Percentiles rank a stretch among this genome's conserved stretches.
Conservation (phyloP, 768 basidiomycete species). For the Lepiota venenata region DNA sequence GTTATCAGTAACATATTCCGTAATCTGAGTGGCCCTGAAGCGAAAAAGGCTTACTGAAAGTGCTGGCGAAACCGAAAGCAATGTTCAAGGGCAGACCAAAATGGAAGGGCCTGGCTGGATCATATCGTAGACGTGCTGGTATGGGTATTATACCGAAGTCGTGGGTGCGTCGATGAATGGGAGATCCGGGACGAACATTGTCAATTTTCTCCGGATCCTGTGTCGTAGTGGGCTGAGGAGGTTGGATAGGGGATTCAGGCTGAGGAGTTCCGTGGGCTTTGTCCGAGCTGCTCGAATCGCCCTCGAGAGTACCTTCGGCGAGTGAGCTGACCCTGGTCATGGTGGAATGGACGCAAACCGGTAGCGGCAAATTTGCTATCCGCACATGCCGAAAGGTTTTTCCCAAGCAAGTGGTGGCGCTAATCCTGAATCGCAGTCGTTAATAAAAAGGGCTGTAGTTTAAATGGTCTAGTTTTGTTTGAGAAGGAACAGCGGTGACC, state of each 20-base stretch:
- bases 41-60: conserved; percentile 38
- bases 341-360: not conserved
- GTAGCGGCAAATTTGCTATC: not conserved
- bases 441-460: too few relatives aligned
- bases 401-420: too few relatives aligned
- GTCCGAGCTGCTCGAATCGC: not conserved
- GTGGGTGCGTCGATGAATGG: conserved; percentile 14
- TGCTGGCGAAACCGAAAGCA: conserved; percentile 60
- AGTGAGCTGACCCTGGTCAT: conserved; percentile 10
- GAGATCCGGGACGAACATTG: not conserved
- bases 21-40: not conserved
- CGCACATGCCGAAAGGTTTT: too few relatives aligned
- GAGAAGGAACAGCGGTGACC: too few relatives aligned
- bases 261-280: not conserved
- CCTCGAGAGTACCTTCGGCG: conserved; percentile 6
- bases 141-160: conserved; percentile 71
- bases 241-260: not conserved
- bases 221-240: not conserved
- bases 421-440: too few relatives aligned
- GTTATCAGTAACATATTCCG: not conserved
- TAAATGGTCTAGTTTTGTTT: too few relatives aligned
- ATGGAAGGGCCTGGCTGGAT: conserved; percentile 45
- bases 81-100: conserved; percentile 52
- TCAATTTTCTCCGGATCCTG: not conserved
- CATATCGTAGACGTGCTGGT: conserved; percentile 49